A percentile compares a stretch with the other conserved stretches of the same genome.
Conservation (phyloP, 2,329 filamentous ascomycete genomes). For the Aspergillus sp. region DNA sequence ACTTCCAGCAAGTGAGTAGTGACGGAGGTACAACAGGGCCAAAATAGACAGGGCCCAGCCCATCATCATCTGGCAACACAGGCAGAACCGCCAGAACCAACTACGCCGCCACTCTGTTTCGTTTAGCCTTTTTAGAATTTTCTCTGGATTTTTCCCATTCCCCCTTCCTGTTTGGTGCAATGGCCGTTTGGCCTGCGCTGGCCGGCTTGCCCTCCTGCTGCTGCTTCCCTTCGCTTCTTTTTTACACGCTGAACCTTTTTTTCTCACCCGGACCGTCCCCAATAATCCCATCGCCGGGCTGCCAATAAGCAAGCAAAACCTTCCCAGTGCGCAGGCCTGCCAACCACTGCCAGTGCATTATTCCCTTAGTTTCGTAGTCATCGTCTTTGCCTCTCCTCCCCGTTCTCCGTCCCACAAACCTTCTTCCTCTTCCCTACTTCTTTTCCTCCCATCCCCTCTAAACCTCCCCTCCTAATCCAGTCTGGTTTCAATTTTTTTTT, state of each 20-base stretch:
- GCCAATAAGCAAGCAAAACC: slow-evolving; percentile 11
- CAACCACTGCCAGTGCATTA: slow-evolving; percentile 7
- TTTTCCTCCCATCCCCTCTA: slow-evolving; percentile 15
- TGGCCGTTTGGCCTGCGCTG: background rate
- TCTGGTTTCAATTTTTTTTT: slow-evolving; percentile 18
- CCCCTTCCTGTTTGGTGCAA: background rate
- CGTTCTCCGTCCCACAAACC: slow-evolving; percentile 19
- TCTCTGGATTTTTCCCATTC: slow-evolving; percentile 1
- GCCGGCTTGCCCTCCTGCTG: slow-evolving; percentile 3
- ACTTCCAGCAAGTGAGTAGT: background rate
- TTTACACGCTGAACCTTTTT: slow-evolving; percentile 8
- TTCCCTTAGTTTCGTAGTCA: slow-evolving; percentile 14
- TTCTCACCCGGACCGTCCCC: slow-evolving; percentile 1
- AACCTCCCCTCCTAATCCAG: slow-evolving; percentile 16
- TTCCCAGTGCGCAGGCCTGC: slow-evolving; percentile 1
- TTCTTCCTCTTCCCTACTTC: slow-evolving; percentile 23
- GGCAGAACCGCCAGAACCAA: background rate
- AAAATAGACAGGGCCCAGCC: slow-evolving; percentile 4
- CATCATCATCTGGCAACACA: slow-evolving; percentile 4
- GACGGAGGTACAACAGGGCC: background rate
- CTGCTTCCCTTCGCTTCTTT: slow-evolving; percentile 7
- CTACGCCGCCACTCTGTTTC: slow-evolving; percentile 7
- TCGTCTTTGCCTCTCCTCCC: slow-evolving; percentile 20
- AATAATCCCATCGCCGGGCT: background rate
- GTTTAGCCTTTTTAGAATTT: slow-evolving; percentile 4